Evolutionary conservation across 2,329 filamentous ascomycete species (phyloP).

Genomic region (Geosmithia putterillii): DNA sequence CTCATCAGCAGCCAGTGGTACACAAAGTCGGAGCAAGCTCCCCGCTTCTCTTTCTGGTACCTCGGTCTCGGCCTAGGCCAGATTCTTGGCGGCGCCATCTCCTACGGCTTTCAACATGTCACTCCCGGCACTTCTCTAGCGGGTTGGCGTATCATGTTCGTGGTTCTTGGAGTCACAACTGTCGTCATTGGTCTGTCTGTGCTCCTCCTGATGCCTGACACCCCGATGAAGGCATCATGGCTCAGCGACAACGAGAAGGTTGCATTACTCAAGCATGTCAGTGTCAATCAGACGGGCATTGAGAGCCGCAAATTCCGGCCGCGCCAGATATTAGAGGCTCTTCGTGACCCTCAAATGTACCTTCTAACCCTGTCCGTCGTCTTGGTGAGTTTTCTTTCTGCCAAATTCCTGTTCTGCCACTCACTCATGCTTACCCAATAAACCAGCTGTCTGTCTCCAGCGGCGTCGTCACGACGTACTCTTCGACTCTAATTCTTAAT

Average conservation of each 20-base stretch:
- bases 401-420: neutral
- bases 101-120: conserved; percentile 44
- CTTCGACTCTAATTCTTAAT: conserved; percentile 36
- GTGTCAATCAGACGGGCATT: conserved; percentile 46
- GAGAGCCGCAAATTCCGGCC: conserved; percentile 39
- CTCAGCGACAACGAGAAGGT: conserved; percentile 35
- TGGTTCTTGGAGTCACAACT: conserved; percentile 46
- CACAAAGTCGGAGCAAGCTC: conserved; percentile 47
- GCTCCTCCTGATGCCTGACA: conserved; percentile 23
- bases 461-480: conserved; percentile 42
- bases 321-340: conserved; percentile 37
- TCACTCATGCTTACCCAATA: neutral
- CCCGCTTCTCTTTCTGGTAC: conserved; percentile 50
- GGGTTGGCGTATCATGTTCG: conserved; percentile 62
- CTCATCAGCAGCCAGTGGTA: conserved; percentile 50
- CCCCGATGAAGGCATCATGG: conserved; percentile 31
- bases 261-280: conserved; percentile 37
- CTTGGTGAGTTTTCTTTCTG: conserved; percentile 21
- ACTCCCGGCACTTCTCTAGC: conserved; percentile 37
- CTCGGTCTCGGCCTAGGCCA: conserved; percentile 46
- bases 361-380: conserved; percentile 34
- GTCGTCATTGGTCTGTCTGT: conserved; percentile 18
- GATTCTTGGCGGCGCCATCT: conserved; percentile 53
- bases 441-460: conserved; percentile 32
- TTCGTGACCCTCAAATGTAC: conserved; percentile 39